phyloP scores from a whole-genome alignment of 2,329 filamentous ascomycete species.

The Trichoderma asperellum region DNA sequence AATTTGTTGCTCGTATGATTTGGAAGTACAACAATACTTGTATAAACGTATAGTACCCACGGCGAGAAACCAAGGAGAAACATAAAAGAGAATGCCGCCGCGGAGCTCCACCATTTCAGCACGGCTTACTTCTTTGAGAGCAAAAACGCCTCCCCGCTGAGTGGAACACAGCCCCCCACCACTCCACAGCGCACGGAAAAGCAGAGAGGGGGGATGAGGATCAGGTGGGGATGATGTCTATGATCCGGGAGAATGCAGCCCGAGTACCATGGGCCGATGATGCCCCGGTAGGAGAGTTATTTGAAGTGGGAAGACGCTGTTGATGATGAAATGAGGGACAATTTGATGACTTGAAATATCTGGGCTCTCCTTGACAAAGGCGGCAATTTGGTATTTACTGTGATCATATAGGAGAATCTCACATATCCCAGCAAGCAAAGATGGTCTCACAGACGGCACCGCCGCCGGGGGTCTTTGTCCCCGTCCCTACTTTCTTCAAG shows the following conservation, averaged over 20 bases:
- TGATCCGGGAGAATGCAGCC: conserved; percentile 14
- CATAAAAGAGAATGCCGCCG: conserved; percentile 16
- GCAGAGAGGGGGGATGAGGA: conserved; percentile 11
- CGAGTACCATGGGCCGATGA: conserved; percentile 12
- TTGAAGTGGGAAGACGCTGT: conserved; percentile 23
- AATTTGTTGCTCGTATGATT: neutral
- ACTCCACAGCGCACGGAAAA: conserved; percentile 19
- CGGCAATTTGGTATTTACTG: neutral
- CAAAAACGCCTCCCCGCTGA: neutral
- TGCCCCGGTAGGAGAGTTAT: conserved; percentile 11
- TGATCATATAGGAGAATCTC: neutral
- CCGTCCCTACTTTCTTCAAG: conserved; percentile 67
- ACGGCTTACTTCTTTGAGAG: conserved; percentile 8
- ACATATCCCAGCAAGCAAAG: neutral
- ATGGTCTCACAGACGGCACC: conserved; percentile 37
- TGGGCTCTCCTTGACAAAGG: neutral
- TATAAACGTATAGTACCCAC: conserved; percentile 10
- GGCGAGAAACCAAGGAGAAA: conserved; percentile 25
- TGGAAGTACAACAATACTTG: conserved; percentile 8
- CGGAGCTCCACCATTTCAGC: conserved; percentile 3
- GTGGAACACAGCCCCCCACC: conserved; percentile 6
- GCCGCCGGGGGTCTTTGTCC: conserved; percentile 60
- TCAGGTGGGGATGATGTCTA: conserved; percentile 13
- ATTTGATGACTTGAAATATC: neutral
- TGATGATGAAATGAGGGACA: conserved; percentile 11